Conservation (phyloP, 805 yeast genomes). For the Tetrapisispora phaffii region DNA sequence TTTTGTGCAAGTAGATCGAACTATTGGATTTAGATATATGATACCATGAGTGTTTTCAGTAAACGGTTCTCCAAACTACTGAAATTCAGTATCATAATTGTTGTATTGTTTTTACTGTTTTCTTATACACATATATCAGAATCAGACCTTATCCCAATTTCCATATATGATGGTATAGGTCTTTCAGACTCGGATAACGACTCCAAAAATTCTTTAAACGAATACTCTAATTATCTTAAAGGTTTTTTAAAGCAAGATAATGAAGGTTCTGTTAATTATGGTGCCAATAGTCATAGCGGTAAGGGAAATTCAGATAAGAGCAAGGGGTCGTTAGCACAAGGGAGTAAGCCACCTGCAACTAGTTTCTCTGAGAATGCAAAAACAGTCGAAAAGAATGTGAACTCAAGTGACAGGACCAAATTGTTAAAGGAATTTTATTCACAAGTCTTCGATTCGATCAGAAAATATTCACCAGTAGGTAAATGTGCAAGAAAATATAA, state of each 20-base stretch:
- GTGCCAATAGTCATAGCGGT: background rate
- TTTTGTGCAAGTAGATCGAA: background rate
- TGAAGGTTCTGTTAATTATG: background rate
- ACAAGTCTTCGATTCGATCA: conserved; percentile 18
- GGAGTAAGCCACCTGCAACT: background rate
- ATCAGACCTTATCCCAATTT: background rate
- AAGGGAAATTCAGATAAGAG: background rate
- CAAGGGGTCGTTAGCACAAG: background rate
- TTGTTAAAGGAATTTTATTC: conserved; percentile 17
- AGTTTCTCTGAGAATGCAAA: background rate
- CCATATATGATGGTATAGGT: background rate
- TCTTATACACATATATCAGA: background rate
- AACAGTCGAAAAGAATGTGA: background rate
- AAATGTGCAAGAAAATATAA: conserved; percentile 14
- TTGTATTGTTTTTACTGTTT: background rate
- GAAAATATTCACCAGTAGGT: conserved; percentile 20
- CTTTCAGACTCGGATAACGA: background rate
- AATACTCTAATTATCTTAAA: background rate
- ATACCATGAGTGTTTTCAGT: background rate
- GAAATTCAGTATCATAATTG: background rate
- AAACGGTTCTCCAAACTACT: background rate
- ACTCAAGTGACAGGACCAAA: background rate
- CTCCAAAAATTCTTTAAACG: background rate
- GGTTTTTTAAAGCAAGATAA: background rate
- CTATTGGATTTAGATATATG: background rate